Conservation (phyloP, 2,329 filamentous ascomycete species). For the Sporothrix brunneoviolacea region DNA sequence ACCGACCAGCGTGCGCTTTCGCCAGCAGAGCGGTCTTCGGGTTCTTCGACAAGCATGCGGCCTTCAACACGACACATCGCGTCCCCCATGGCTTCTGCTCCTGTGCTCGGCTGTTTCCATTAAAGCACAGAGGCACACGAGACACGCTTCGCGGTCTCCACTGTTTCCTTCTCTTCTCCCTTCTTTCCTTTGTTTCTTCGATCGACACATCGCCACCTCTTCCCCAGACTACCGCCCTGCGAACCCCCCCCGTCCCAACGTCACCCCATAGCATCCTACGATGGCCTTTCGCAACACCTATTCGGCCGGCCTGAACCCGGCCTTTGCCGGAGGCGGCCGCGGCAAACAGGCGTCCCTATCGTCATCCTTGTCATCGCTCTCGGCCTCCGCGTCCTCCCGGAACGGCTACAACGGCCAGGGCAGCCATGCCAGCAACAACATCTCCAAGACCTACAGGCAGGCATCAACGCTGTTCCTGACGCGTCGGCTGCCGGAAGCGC, state of each 20-base stretch:
- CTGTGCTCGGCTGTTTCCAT: not conserved
- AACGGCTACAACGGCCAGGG: conserved; percentile 33
- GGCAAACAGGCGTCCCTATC: conserved; percentile 35
- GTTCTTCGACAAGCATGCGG: not conserved
- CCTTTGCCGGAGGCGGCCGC: conserved; percentile 36
- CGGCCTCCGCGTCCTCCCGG: conserved; percentile 57
- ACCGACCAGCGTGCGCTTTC: not conserved
- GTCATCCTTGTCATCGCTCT: conserved; percentile 49
- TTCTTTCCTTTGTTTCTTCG: not conserved
- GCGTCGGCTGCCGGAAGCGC: conserved; percentile 81
- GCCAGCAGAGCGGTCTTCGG: too few species aligned
- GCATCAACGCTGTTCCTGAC: conserved; percentile 92
- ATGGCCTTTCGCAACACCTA: conserved; percentile 41
- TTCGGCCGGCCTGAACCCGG: conserved; percentile 39
- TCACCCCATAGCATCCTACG: conserved; percentile 14
- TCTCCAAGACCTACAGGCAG: conserved; percentile 90
- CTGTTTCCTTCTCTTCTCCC: not conserved
- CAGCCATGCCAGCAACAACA: conserved; percentile 36
- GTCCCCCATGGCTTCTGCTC: conserved; percentile 9
- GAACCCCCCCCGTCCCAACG: not conserved
- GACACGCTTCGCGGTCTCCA: not conserved
- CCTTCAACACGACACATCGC: conserved; percentile 2
- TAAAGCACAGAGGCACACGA: not conserved
- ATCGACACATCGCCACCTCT: not conserved
- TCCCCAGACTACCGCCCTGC: not conserved